phyloP scores from a whole-genome alignment of 2,329 filamentous ascomycete species.

The Ophiostoma populinum region DNA sequence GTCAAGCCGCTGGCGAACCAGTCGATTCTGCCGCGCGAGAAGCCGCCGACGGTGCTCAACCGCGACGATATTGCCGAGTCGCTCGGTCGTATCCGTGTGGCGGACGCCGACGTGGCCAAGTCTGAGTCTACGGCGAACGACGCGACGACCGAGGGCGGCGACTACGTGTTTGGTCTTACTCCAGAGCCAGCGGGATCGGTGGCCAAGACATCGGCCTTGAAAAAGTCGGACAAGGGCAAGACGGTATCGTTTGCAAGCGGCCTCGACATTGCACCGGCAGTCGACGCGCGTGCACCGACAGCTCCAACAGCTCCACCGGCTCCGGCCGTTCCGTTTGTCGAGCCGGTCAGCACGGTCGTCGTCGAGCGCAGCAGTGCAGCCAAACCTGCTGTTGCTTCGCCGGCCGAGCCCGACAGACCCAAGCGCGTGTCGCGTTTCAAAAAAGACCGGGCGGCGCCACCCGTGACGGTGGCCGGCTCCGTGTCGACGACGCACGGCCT shows the following conservation, averaged over 20 bases:
- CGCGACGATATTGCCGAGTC: conserved; percentile 23
- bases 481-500: neutral
- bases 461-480: neutral
- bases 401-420: conserved; percentile 6
- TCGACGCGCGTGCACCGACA: neutral
- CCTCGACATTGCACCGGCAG: conserved; percentile 47
- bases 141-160: no score
- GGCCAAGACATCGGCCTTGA: conserved; percentile 1
- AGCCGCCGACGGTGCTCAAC: neutral
- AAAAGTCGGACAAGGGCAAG: conserved; percentile 31
- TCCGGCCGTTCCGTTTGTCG: conserved; percentile 6
- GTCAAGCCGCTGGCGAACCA: conserved; percentile 29
- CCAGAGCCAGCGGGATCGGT: neutral
- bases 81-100: conserved; percentile 40
- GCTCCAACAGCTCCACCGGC: neutral
- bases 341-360: conserved; percentile 12
- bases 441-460: conserved; percentile 22
- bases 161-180: neutral
- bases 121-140: no score
- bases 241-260: conserved; percentile 64
- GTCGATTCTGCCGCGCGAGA: conserved; percentile 5
- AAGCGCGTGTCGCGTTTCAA: conserved; percentile 37
- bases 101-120: neutral
- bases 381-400: neutral
- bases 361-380: conserved; percentile 15